These are phyloP conservation scores for Tylopilus sp. DNA, from an alignment of 1,284 basidiomycete genomes.

Conservation along the genomic window DNA sequence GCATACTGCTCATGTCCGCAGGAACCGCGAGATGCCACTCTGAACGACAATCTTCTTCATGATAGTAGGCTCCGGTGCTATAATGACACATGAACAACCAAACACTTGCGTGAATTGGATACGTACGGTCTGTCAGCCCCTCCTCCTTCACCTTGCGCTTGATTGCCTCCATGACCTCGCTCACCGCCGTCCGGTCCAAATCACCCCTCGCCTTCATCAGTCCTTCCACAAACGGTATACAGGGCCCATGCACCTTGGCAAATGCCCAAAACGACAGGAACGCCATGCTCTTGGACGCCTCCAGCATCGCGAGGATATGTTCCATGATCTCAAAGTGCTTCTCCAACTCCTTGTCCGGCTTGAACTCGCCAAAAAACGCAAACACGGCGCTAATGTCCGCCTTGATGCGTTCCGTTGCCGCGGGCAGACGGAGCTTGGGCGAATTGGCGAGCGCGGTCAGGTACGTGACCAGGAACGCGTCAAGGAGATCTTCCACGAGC, in stretches of 20 bases:
- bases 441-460: conserved; percentile 89
- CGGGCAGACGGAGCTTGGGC: conserved; percentile 90
- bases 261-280: conserved; percentile 97
- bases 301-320: conserved; percentile 85
- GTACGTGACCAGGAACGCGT: conserved; percentile 92
- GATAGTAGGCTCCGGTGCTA: conserved; percentile 82
- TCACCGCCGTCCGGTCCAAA: conserved; percentile 88
- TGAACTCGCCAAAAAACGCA: conserved; percentile 86
- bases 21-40: conserved; percentile 77
- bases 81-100: conserved; percentile 18
- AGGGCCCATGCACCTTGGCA: conserved; percentile 96
- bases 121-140: conserved; percentile 85
- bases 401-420: conserved; percentile 84
- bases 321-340: conserved; percentile 90
- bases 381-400: conserved; percentile 85
- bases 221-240: conserved; percentile 91
- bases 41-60: conserved; percentile 89
- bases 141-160: conserved; percentile 94
- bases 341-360: conserved; percentile 86
- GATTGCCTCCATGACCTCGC: conserved; percentile 94
- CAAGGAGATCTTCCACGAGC: conserved; percentile 93
- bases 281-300: conserved; percentile 92
- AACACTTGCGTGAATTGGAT: conserved; percentile 1
- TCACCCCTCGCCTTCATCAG: conserved; percentile 93
- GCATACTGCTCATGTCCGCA: conserved; percentile 46